Conservation (phyloP, 176 grass and related monocot species). For the Hyparrhenia diplandra region DNA sequence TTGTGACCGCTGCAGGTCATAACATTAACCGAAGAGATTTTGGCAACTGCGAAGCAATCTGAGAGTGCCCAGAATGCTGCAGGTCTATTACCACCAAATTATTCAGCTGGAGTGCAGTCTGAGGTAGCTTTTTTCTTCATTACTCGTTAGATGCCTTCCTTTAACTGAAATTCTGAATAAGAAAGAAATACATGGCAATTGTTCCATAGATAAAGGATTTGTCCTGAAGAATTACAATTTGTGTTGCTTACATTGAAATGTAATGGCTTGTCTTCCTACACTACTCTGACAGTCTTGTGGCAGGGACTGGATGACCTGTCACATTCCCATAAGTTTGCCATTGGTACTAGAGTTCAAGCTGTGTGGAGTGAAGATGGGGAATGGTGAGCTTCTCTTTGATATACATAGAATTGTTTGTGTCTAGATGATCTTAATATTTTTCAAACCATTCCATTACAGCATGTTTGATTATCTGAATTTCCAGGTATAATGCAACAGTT, state of each 20-base stretch:
- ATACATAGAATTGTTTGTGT: not conserved
- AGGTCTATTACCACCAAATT: slow-evolving; percentile 30
- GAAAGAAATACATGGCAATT: not conserved
- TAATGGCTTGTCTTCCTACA: not conserved
- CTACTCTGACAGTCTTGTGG: not conserved
- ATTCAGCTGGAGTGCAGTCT: slow-evolving; percentile 20
- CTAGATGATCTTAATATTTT: not conserved
- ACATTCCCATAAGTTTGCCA: slow-evolving; percentile 42
- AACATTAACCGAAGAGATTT: slow-evolving; percentile 74
- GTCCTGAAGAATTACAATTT: slow-evolving; percentile 8
- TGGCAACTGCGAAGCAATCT: slow-evolving; percentile 63
- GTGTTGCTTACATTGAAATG: not conserved
- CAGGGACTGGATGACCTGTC: slow-evolving; percentile 39
- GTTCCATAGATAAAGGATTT: not conserved
- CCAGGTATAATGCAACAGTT: slow-evolving; percentile 93
- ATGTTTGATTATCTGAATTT: slow-evolving; percentile 43
- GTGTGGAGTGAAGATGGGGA: slow-evolving; percentile 86
- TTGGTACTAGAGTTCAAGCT: slow-evolving; percentile 79
- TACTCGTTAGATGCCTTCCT: not conserved
- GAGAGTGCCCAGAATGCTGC: slow-evolving; percentile 34
- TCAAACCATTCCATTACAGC: slow-evolving; percentile 7
- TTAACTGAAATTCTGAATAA: not conserved
- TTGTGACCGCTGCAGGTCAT: slow-evolving; percentile 57
- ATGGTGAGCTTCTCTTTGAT: slow-evolving; percentile 50
- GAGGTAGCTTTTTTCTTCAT: slow-evolving; percentile 37